A percentile compares a stretch with the other conserved stretches of the same genome.
Evolutionary conservation across 1,284 basidiomycete species (phyloP).

Genomic region (Marasmius fiardii): DNA sequence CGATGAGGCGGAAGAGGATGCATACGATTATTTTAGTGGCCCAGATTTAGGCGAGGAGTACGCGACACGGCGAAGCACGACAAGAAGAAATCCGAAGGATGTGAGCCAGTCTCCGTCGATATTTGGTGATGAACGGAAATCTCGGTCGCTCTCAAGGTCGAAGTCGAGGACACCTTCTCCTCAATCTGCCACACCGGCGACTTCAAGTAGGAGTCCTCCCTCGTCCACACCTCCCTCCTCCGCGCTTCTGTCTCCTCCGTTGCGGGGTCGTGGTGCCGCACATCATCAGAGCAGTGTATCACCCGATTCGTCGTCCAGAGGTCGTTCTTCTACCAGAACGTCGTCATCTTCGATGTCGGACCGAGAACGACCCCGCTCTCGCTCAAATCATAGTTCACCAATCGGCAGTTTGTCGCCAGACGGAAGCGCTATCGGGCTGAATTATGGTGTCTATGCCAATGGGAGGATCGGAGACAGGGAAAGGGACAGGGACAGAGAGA

Average conservation of each 20-base stretch:
- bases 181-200: constrained; percentile 13
- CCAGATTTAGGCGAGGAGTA: constrained; percentile 49
- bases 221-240: constrained; percentile 20
- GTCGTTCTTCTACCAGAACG: constrained; percentile 52
- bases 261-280: constrained; percentile 23
- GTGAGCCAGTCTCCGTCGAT: not conserved
- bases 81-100: constrained; percentile 7
- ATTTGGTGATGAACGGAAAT: constrained; percentile 20
- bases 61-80: constrained; percentile 10
- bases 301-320: constrained; percentile 30
- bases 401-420: constrained; percentile 63
- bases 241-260: constrained; percentile 28
- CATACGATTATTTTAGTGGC: constrained; percentile 62
- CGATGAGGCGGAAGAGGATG: constrained; percentile 35
- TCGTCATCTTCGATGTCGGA: constrained; percentile 47
- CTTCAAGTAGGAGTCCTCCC: constrained; percentile 22
- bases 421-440: constrained; percentile 32
- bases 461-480: constrained; percentile 26
- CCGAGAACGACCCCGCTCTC: constrained; percentile 28
- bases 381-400: constrained; percentile 30
- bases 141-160: constrained; percentile 34
- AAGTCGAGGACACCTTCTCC: constrained; percentile 43
- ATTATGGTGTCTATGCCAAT: constrained; percentile 26
- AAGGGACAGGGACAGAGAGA: constrained; percentile 23
- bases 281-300: constrained; percentile 17